A percentile compares a stretch with the other conserved stretches of the same genome.
Conservation (phyloP, 1,139 yeast species). For the Suhomyces guaymorum region DNA sequence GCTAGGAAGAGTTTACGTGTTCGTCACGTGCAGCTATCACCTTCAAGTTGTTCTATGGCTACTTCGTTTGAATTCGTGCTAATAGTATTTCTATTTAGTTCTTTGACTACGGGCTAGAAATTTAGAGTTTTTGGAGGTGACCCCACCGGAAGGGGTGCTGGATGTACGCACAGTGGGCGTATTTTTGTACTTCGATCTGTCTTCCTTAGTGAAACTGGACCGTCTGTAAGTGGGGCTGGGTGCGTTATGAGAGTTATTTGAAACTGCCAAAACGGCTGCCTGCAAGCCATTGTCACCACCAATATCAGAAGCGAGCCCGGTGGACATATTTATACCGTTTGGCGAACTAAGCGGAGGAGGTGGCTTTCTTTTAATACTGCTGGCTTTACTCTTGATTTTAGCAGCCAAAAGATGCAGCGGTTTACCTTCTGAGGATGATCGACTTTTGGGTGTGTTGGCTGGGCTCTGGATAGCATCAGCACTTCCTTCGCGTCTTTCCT, state of each 20-base stretch:
- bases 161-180: conserved; percentile 6
- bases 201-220: conserved; percentile 42
- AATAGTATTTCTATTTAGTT: conserved; percentile 38
- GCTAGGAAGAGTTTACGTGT: too few relatives aligned
- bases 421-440: conserved; percentile 4
- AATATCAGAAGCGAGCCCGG: conserved; percentile 30
- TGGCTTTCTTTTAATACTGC: conserved; percentile 31
- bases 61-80: too few relatives aligned
- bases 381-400: conserved; percentile 15
- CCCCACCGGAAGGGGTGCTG: conserved; percentile 15
- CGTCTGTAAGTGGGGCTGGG: conserved; percentile 26
- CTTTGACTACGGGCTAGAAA: conserved; percentile 46
- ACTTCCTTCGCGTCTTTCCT: conserved; percentile 1
- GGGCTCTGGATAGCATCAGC: conserved; percentile 1
- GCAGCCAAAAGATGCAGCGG: conserved; percentile 16
- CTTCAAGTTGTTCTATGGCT: too few relatives aligned
- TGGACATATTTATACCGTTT: conserved; percentile 31
- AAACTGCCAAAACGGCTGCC: conserved; percentile 51
- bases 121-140: conserved; percentile 46
- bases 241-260: conserved; percentile 30
- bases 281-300: conserved; percentile 24
- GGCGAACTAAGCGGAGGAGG: conserved; percentile 35
- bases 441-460: conserved; percentile 8
- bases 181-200: conserved; percentile 11
- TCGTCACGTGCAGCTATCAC: too few relatives aligned